Evolutionary conservation across 768 basidiomycete genomes (phyloP), one percentile per base, ranked within the genome.

Genomic region (Coprinopsis sp.): DNA sequence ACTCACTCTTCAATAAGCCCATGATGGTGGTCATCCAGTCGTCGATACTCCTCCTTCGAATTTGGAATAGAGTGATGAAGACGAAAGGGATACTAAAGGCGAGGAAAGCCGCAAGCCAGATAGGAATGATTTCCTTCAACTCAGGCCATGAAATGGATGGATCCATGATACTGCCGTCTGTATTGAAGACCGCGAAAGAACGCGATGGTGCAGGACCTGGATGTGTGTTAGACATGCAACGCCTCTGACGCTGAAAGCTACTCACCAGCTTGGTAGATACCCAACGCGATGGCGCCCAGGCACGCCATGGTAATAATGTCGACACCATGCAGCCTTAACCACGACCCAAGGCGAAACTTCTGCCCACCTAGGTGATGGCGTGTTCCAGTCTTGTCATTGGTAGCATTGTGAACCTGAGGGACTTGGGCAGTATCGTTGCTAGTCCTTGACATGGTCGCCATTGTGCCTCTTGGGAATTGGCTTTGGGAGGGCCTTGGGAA

Each of bases 261-360:
- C 62, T 43, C 57, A 70, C 69, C 55, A 41, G 76, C 78, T 52
- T 72, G 66, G 57, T 80, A 78, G 4, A 79, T 70, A 12, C 78
- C 79, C 13, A 79, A 58, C 0, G 72, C 75, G 39, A 71, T 44
- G n/a, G 70, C 70, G 16, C 77, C 77, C 69, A 78, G 76, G n/a
- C 72, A 56, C 0, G 70, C 73, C 77, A 81, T 78, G 2, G 78
- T 78, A 21, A 81, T 63, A 7, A 80, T 53, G 50, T 79, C 78
- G 37, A 75, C 56, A 4, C 65, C 69, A 65, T 79, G 74, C 6
- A 76, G 66, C 45, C 71, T 63, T 14, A 77, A 23, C 74, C 74
- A 77, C 1, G 58, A 47, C 11, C 59, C 60, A 29, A 71, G 54
- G 2, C 57, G 55, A 44, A 74, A 73, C n/a, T n/a, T n/a, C n/a